Conservation (phyloP, 495 filamentous ascomycete species). For the Astrocystis sublimbata region DNA sequence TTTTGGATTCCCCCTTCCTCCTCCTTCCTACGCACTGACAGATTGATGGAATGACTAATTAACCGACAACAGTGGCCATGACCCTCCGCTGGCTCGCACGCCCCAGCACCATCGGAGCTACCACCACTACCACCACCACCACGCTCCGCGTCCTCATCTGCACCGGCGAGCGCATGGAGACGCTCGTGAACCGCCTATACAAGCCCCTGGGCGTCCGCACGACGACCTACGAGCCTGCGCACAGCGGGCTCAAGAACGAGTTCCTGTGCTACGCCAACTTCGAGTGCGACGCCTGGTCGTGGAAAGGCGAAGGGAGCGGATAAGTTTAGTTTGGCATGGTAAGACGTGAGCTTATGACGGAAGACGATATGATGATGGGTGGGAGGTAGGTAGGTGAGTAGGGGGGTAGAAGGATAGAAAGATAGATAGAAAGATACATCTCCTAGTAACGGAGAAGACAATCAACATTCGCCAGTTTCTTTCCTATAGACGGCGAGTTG, state of each 20-base stretch:
- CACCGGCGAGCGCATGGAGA: conserved; percentile 71
- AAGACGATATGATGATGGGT: too few relatives aligned
- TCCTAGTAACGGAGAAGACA: too few relatives aligned
- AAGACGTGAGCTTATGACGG: too few relatives aligned
- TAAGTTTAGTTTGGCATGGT: too few relatives aligned
- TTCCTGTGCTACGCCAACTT: conserved; percentile 79
- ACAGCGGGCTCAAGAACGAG: conserved; percentile 74
- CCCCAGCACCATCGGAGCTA: neutral
- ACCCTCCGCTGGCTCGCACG: conserved; percentile 65
- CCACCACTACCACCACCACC: neutral
- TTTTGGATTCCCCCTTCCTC: neutral
- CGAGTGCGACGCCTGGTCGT: conserved; percentile 58
- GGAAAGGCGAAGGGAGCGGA: conserved; percentile 26
- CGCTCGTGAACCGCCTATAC: conserved; percentile 55
- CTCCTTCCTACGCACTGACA: conserved; percentile 1
- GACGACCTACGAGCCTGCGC: conserved; percentile 62
- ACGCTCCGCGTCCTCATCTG: conserved; percentile 58
- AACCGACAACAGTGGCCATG: conserved; percentile 62
- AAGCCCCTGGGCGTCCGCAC: conserved; percentile 48
- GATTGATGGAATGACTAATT: too few relatives aligned
- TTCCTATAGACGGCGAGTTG: too few relatives aligned
- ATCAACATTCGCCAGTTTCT: too few relatives aligned
- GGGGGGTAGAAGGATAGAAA: too few relatives aligned
- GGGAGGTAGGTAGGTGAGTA: too few relatives aligned
- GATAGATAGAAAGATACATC: too few relatives aligned